Conservation (phyloP, 1,284 basidiomycete species). For the Ustilago vetiveriae region DNA sequence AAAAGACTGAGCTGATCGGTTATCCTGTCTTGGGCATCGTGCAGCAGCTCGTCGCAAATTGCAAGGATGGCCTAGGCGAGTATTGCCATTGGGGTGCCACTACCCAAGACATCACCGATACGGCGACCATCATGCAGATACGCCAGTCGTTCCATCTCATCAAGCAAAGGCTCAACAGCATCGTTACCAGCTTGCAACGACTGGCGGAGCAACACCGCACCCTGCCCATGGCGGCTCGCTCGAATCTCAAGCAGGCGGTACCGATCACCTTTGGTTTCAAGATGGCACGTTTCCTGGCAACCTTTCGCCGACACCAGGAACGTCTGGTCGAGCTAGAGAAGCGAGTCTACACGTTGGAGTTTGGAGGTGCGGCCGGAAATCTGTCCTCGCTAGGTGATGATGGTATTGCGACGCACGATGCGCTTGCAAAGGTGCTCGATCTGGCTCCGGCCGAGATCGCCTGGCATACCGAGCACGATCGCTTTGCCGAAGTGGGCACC, state of each 20-base stretch:
- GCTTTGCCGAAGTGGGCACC: conserved; percentile 5
- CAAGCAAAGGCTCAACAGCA: not conserved
- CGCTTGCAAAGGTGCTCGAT: conserved; percentile 2
- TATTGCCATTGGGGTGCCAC: conserved; percentile 5
- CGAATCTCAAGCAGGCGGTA: conserved; percentile 3
- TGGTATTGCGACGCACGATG: conserved; percentile 2
- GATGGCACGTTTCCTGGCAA: conserved; percentile 7
- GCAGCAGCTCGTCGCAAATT: conserved; percentile 5
- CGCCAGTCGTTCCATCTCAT: not conserved
- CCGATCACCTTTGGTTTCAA: conserved; percentile 4
- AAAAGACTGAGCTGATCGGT: conserved; percentile 6
- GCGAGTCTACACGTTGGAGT: conserved; percentile 5
- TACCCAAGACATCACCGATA: conserved; percentile 5
- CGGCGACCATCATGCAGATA: conserved; percentile 4
- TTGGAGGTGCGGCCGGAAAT: conserved; percentile 2
- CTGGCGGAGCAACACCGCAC: not conserved
- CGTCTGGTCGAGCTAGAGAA: conserved; percentile 1
- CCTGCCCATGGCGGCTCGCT: not conserved
- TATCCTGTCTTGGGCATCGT: conserved; percentile 5
- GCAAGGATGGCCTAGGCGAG: conserved; percentile 3
- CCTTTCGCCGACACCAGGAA: conserved; percentile 1
- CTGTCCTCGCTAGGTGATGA: conserved; percentile 1
- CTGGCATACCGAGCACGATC: conserved; percentile 4
- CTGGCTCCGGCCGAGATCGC: conserved; percentile 1
- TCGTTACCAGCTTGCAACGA: not conserved